These are phyloP conservation scores for Auriculariales sp. DNA, from an alignment of 768 basidiomycete genomes.

Conservation along the genomic window DNA sequence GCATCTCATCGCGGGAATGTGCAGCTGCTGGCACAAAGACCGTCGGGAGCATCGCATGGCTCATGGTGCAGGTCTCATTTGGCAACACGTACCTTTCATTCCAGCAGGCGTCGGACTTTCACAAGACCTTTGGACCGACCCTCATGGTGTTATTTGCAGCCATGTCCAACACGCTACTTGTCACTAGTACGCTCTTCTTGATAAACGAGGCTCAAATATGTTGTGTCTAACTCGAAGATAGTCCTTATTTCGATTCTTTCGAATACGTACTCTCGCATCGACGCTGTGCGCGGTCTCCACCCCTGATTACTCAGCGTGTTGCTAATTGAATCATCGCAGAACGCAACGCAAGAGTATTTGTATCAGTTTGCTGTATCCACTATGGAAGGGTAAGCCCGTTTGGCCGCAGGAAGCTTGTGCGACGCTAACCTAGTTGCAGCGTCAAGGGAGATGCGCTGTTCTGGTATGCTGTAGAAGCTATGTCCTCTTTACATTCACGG, in stretches of 20 bases:
- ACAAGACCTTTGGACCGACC: constrained; percentile 50
- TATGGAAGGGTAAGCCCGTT: constrained; percentile 56
- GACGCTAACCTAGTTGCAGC: constrained; percentile 20
- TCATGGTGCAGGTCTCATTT: constrained; percentile 1
- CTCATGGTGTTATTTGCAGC: constrained; percentile 72
- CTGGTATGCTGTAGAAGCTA: constrained; percentile 16
- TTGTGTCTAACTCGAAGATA: constrained; percentile 4
- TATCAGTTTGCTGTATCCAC: constrained; percentile 81
- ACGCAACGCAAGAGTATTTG: constrained; percentile 60
- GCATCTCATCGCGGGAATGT: no score
- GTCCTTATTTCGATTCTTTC: constrained; percentile 82
- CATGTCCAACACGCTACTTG: constrained; percentile 58
- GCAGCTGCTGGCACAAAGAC: neutral
- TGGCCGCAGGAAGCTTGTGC: neutral
- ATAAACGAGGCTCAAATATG: neutral
- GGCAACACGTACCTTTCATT: constrained; percentile 22
- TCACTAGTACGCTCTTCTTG: constrained; percentile 47
- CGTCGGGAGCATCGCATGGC: neutral
- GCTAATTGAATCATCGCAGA: constrained; percentile 16
- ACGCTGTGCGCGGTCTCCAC: constrained; percentile 28
- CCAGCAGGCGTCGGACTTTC: constrained; percentile 26
- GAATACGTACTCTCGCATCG: constrained; percentile 73
- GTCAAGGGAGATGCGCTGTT: constrained; percentile 84
- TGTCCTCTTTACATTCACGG: neutral
- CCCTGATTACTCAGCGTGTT: neutral